Conservation (phyloP, 2,329 filamentous ascomycete species). For the Cercospora canescens region DNA sequence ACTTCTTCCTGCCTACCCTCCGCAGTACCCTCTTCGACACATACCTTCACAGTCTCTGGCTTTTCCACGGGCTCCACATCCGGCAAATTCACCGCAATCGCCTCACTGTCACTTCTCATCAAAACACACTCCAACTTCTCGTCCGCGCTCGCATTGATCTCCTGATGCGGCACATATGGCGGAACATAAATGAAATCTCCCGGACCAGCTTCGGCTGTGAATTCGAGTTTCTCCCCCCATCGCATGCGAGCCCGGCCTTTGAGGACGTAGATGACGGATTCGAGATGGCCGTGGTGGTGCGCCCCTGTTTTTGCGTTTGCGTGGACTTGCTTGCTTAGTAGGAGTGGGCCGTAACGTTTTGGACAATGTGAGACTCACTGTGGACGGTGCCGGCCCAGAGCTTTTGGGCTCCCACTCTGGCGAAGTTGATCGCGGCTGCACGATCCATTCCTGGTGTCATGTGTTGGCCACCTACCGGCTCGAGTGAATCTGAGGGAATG, state of each 20-base stretch:
- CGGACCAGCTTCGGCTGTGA: conserved; percentile 47
- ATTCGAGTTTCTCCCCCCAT: conserved; percentile 48
- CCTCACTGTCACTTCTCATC: conserved; percentile 46
- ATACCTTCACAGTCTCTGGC: conserved; percentile 41
- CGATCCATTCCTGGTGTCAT: conserved; percentile 47
- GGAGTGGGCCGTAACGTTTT: too few species aligned
- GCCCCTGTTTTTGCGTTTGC: conserved; percentile 48
- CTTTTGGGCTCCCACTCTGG: conserved; percentile 46
- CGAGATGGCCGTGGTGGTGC: conserved; percentile 48
- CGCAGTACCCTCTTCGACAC: neutral
- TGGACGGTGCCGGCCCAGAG: conserved; percentile 48
- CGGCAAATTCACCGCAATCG: conserved; percentile 47
- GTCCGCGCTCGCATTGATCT: conserved; percentile 46
- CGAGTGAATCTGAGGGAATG: conserved; percentile 43
- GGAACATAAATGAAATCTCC: conserved; percentile 51
- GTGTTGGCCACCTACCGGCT: conserved; percentile 39
- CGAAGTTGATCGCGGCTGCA: conserved; percentile 47
- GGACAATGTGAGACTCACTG: neutral
- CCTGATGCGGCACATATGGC: conserved; percentile 45
- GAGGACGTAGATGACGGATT: conserved; percentile 49
- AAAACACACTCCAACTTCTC: conserved; percentile 47
- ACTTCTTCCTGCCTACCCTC: neutral
- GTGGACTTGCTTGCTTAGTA: conserved; percentile 36
- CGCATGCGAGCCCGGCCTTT: conserved; percentile 48
- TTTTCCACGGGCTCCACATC: conserved; percentile 46